These are phyloP conservation scores for Umbelopsis ramanniana DNA, from an alignment of 192 early-diverging fungal genomes.

Conservation along the genomic window DNA sequence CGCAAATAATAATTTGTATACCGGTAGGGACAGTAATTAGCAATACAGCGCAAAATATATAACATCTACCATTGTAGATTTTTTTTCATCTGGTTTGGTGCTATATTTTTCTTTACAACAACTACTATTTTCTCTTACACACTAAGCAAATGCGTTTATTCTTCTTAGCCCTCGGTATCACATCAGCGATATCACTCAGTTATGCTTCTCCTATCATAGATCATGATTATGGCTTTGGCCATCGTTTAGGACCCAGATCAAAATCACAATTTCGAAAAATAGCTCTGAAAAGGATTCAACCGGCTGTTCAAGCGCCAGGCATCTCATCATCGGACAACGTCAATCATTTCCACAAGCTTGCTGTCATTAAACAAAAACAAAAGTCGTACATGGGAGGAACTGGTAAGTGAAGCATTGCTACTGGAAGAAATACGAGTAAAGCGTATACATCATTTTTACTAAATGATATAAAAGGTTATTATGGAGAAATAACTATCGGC, in stretches of 20 bases:
- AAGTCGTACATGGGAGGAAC: conserved; percentile 20
- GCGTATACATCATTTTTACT: neutral
- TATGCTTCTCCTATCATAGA: neutral
- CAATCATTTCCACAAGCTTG: conserved; percentile 1
- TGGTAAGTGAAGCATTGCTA: conserved; percentile 2
- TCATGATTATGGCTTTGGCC: neutral
- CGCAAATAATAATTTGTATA: neutral
- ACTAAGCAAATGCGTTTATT: neutral
- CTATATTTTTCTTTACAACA: no score
- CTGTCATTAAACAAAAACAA: conserved; percentile 28
- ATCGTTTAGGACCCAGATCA: neutral
- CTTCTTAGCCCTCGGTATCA: neutral
- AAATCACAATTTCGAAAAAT: neutral
- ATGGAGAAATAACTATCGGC: conserved; percentile 52
- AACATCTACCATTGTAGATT: no score
- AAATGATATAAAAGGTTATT: conserved; percentile 28
- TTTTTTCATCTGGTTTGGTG: no score
- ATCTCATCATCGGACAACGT: neutral
- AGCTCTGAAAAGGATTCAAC: conserved; percentile 1
- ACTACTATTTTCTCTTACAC: neutral
- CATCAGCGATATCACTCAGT: neutral
- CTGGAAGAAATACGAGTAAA: neutral
- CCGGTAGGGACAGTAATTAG: neutral
- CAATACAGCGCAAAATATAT: neutral
- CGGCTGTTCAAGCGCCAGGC: neutral